A percentile compares a stretch with the other conserved stretches of the same genome.
These are phyloP conservation scores for Beauveria asiatica DNA, from an alignment of 2,329 filamentous ascomycete genomes.

Conservation along the genomic window DNA sequence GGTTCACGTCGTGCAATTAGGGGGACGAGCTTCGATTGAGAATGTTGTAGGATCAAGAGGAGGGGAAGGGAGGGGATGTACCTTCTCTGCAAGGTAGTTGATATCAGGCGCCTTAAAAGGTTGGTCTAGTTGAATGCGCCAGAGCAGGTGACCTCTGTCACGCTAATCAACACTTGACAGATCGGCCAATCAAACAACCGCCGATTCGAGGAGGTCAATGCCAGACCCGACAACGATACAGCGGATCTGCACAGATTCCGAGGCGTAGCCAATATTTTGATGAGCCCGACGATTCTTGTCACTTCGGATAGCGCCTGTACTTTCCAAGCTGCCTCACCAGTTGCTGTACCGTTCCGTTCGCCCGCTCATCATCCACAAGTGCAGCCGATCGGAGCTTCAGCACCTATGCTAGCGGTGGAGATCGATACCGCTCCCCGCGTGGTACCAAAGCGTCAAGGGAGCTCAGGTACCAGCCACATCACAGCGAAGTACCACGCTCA, in stretches of 20 bases:
- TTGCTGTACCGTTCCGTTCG: background rate
- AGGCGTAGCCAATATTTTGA: background rate
- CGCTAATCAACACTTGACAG: background rate
- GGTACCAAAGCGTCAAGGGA: background rate
- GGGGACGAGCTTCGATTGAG: background rate
- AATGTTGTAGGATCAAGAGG: background rate
- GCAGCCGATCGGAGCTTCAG: constrained; percentile 2
- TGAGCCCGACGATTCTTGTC: too few species aligned
- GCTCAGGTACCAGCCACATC: background rate
- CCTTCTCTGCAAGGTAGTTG: background rate
- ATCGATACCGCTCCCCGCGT: background rate
- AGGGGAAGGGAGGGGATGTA: constrained; percentile 6
- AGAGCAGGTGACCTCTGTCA: constrained; percentile 4
- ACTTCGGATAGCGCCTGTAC: too few species aligned
- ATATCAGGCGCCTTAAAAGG: background rate
- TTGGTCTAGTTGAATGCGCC: background rate
- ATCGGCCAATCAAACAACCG: constrained; percentile 4
- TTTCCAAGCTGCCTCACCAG: background rate
- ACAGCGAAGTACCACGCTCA: background rate
- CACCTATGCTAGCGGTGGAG: background rate
- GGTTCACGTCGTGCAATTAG: background rate
- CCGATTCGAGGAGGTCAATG: background rate
- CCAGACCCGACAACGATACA: background rate
- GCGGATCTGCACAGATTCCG: background rate
- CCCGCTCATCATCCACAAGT: background rate